Evolutionary conservation across 805 yeast species (phyloP).

Genomic region (Metschnikowia dekortorum): DNA sequence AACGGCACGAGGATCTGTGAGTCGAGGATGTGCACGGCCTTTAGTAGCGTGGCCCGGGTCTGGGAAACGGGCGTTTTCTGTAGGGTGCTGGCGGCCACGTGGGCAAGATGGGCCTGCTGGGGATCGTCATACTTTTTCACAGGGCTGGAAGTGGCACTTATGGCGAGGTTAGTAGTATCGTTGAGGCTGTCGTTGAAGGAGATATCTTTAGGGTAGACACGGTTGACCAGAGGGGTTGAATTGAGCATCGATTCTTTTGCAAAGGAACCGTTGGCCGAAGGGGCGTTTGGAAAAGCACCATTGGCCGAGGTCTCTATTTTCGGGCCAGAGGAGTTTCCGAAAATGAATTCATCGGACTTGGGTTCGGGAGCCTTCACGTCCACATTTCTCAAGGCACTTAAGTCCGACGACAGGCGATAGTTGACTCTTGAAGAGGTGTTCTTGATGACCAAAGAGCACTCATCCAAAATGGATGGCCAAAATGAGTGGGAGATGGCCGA

Average conservation of each 20-base stretch:
- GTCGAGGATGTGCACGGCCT: neutral
- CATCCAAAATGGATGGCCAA: conserved; percentile 60
- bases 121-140: conserved; percentile 5
- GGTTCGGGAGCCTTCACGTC: conserved; percentile 7
- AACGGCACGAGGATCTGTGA: neutral
- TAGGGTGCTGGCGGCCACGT: neutral
- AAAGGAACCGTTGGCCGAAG: neutral
- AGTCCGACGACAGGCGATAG: conserved; percentile 28
- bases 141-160: conserved; percentile 14
- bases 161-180: conserved; percentile 12
- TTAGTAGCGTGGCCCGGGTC: neutral
- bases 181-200: neutral
- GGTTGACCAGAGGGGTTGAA: no score
- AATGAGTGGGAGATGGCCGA: neutral
- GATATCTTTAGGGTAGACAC: no score
- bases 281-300: neutral
- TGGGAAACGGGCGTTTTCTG: neutral
- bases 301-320: neutral
- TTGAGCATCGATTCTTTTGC: neutral
- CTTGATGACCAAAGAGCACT: conserved; percentile 53
- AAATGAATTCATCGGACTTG: conserved; percentile 19
- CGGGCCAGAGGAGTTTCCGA: conserved; percentile 32
- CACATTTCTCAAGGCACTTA: conserved; percentile 23
- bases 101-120: neutral
- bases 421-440: conserved; percentile 43